Percentiles rank a stretch among this genome's conserved stretches.
These are phyloP conservation scores for Pseudogymnoascus sp. DNA, from an alignment of 2,329 filamentous ascomycete genomes.

Conservation along the genomic window DNA sequence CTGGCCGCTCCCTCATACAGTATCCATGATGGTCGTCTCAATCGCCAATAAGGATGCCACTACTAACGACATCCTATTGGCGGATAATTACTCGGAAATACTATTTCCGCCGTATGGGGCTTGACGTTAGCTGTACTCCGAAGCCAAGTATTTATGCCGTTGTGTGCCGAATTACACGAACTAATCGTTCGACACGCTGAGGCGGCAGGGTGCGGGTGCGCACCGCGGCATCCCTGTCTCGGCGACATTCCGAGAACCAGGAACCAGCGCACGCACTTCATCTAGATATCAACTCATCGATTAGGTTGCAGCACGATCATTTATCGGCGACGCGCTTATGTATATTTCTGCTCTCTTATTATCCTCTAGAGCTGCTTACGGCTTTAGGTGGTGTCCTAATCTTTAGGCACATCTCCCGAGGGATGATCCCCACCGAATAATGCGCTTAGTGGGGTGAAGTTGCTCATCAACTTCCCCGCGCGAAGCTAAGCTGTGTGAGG, in stretches of 20 bases:
- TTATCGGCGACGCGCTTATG: background rate
- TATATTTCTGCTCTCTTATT: background rate
- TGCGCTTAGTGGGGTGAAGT: background rate
- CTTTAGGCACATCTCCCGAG: background rate
- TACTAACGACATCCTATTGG: background rate
- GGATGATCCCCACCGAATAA: background rate
- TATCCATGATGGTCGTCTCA: too few species aligned
- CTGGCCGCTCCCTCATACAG: too few species aligned
- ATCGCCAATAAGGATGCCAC: background rate
- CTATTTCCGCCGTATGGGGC: background rate
- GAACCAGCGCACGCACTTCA: background rate
- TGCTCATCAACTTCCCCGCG: background rate
- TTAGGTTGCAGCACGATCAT: background rate
- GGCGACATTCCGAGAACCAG: background rate
- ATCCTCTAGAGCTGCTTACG: background rate
- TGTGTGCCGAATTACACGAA: background rate
- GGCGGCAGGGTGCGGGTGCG: background rate
- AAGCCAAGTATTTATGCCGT: background rate
- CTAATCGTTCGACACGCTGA: background rate
- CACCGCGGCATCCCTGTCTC: background rate
- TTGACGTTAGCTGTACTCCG: background rate
- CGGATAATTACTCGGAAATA: background rate
- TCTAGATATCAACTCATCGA: background rate
- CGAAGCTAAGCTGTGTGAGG: background rate
- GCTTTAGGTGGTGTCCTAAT: background rate